Percentiles rank a stretch among this genome's conserved stretches.
These are phyloP conservation scores for Zopfia rhizophila DNA, from an alignment of 2,329 filamentous ascomycete genomes.

Conservation along the genomic window DNA sequence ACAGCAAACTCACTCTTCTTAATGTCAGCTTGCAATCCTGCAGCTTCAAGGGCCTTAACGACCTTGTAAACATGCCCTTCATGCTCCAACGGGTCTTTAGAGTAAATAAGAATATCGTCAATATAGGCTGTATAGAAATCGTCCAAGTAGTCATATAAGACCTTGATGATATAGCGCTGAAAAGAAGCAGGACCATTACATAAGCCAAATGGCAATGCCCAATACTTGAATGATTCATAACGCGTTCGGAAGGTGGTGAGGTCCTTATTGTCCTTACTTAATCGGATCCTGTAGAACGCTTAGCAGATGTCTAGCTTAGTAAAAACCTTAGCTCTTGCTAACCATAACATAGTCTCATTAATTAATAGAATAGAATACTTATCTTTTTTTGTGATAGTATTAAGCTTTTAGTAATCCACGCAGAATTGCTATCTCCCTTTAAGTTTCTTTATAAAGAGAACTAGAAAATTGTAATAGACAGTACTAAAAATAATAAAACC, in stretches of 20 bases:
- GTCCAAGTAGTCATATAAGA: constrained; percentile 21
- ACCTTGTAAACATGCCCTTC: constrained; percentile 6
- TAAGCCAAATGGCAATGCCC: constrained; percentile 31
- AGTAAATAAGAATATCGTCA: constrained; percentile 37
- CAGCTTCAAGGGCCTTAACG: not conserved
- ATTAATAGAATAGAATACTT: too few species aligned
- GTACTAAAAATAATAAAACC: too few species aligned
- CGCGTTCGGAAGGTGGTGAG: constrained; percentile 35
- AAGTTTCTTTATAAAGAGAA: too few species aligned
- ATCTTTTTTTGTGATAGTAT: too few species aligned
- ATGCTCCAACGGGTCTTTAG: constrained; percentile 2
- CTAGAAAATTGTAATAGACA: too few species aligned
- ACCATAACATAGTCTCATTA: constrained; percentile 33
- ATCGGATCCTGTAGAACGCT: constrained; percentile 11
- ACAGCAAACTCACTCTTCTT: constrained; percentile 20
- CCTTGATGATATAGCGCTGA: constrained; percentile 34
- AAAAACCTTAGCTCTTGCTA: constrained; percentile 34
- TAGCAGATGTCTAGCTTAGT: constrained; percentile 45
- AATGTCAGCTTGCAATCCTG: constrained; percentile 5
- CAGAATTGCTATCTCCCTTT: too few species aligned
- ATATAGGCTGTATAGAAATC: constrained; percentile 31
- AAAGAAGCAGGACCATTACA: constrained; percentile 24
- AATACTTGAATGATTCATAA: constrained; percentile 41
- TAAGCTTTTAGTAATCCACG: too few species aligned
- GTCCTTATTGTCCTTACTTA: constrained; percentile 37